These are phyloP conservation scores for Oleoguttula mirabilis DNA, from an alignment of 495 filamentous ascomycete species.

Conservation along the genomic window DNA sequence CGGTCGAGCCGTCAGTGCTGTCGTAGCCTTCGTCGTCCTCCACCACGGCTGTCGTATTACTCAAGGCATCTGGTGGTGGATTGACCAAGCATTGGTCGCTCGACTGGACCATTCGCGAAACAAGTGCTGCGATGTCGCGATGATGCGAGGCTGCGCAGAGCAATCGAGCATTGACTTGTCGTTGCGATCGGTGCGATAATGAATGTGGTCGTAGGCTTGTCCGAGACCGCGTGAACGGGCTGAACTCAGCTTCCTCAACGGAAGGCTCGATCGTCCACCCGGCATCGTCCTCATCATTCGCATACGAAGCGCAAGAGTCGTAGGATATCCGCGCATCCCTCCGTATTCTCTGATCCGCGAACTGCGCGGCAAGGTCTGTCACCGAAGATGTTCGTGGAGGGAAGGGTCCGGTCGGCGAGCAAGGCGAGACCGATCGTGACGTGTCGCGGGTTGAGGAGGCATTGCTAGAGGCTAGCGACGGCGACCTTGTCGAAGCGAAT, in stretches of 20 bases:
- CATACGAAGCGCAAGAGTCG: conserved; percentile 15
- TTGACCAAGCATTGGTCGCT: conserved; percentile 11
- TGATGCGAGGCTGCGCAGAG: conserved; percentile 5
- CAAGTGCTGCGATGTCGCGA: conserved; percentile 10
- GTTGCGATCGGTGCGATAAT: conserved; percentile 7
- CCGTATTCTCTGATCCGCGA: conserved; percentile 5
- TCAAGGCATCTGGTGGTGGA: not conserved
- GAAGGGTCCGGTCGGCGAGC: conserved; percentile 2
- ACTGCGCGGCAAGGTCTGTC: conserved; percentile 14
- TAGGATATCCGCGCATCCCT: conserved; percentile 8
- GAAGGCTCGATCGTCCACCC: conserved; percentile 8
- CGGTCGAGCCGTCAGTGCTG: conserved; percentile 7
- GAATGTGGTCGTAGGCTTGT: conserved; percentile 14
- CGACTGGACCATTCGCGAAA: conserved; percentile 11
- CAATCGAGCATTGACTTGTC: conserved; percentile 11
- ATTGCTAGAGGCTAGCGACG: conserved; percentile 12
- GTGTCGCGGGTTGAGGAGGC: conserved; percentile 4
- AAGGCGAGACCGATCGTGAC: conserved; percentile 17
- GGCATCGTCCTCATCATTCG: conserved; percentile 16
- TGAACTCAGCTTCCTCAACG: not conserved
- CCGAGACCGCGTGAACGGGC: no score
- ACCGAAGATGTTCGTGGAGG: conserved; percentile 8
- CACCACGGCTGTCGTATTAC: not conserved
- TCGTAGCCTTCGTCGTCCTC: conserved; percentile 9
- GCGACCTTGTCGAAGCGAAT: conserved; percentile 7